Percentiles rank a stretch among this genome's conserved stretches.
These are phyloP conservation scores for Trypanosoma cruzi DNA, from an alignment of 208 protist genomes.

Conservation along the genomic window DNA sequence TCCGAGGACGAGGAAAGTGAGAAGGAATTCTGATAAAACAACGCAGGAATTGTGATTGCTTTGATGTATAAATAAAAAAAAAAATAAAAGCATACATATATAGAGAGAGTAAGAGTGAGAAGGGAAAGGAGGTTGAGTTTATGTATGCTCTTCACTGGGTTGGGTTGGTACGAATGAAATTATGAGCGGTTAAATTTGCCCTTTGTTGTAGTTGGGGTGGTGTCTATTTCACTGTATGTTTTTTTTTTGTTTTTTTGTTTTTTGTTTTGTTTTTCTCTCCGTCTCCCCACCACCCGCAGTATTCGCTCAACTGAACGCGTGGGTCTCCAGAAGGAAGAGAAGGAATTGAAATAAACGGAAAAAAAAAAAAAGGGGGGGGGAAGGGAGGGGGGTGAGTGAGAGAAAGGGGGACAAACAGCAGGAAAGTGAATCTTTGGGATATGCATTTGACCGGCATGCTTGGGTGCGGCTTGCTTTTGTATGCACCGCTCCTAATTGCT, in stretches of 20 bases:
- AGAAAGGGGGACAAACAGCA: background rate
- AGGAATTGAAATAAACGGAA: background rate
- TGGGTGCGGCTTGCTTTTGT: constrained; percentile 23
- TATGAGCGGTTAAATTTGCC: too few species aligned
- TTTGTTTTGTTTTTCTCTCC: too few species aligned
- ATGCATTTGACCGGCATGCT: constrained; percentile 27
- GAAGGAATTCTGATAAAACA: background rate
- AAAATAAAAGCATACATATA: constrained; percentile 1
- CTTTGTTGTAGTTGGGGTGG: too few species aligned
- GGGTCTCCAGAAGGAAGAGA: background rate
- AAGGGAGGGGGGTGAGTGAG: background rate
- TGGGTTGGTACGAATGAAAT: too few species aligned
- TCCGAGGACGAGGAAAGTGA: constrained; percentile 25
- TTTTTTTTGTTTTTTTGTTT: too few species aligned
- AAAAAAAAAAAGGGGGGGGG: constrained; percentile 20
- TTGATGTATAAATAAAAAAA: background rate
- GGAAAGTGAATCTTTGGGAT: background rate
- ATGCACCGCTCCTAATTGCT: constrained; percentile 10
- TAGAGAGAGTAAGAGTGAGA: constrained; percentile 1
- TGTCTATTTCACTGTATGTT: too few species aligned
- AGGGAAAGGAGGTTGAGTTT: background rate
- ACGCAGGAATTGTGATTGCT: background rate
- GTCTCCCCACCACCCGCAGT: background rate
- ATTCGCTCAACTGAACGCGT: background rate
- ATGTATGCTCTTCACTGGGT: background rate